Evolutionary conservation across 1,284 basidiomycete genomes (phyloP).

Genomic region (Exobasidium cylindrosporum): DNA sequence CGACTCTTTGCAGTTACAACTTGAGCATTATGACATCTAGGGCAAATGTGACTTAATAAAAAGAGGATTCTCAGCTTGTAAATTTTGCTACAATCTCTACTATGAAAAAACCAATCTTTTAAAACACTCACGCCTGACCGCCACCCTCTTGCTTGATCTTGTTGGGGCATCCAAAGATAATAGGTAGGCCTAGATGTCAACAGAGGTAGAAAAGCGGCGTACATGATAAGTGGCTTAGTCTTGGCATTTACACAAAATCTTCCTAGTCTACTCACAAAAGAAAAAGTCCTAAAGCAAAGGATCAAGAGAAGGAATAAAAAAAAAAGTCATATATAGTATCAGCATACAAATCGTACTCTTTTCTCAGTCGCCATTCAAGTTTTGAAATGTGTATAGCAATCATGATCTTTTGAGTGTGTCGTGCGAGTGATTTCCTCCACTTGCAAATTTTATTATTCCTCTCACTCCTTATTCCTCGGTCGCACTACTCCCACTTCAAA

Average conservation of each 20-base stretch:
- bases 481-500: too few species aligned
- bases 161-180: constrained; percentile 50
- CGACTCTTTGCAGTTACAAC: constrained; percentile 47
- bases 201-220: neutral
- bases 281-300: neutral
- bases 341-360: neutral
- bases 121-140: constrained; percentile 24
- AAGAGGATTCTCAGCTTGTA: too few species aligned
- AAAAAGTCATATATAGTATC: too few species aligned
- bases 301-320: neutral
- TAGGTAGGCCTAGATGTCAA: constrained; percentile 24
- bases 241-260: too few species aligned
- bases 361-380: neutral
- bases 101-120: too few species aligned
- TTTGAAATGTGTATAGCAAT: neutral
- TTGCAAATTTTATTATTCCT: too few species aligned
- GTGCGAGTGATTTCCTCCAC: neutral
- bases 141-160: constrained; percentile 53
- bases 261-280: neutral
- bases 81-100: too few species aligned
- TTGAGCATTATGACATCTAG: constrained; percentile 51
- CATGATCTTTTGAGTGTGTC: neutral
- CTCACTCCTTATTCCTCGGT: too few species aligned
- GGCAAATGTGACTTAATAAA: constrained; percentile 36
- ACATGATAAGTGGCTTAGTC: too few species aligned